phyloP scores from a whole-genome alignment of 2,329 filamentous ascomycete species.

The Ophiostoma perfectum region DNA sequence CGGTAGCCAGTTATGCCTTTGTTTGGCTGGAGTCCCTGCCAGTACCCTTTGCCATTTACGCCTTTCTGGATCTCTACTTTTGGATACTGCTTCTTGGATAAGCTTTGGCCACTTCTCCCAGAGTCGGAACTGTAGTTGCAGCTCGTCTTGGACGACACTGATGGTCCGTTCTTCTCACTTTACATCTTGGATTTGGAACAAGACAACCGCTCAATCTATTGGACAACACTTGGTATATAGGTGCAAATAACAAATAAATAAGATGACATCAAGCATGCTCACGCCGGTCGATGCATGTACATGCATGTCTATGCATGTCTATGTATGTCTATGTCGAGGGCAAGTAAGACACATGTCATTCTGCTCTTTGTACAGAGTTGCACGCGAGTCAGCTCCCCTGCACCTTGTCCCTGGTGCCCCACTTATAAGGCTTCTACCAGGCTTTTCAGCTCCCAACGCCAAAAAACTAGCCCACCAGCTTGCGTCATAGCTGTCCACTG shows the following conservation, averaged over 20 bases:
- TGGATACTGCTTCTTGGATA: background rate
- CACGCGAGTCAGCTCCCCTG: background rate
- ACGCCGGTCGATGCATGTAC: too few species aligned
- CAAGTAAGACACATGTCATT: background rate
- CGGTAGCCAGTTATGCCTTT: background rate
- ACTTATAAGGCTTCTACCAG: slow-evolving; percentile 5
- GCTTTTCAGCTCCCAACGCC: background rate
- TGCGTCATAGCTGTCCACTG: slow-evolving; percentile 12
- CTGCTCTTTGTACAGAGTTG: background rate
- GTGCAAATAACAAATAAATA: background rate
- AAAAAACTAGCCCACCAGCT: slow-evolving; percentile 11
- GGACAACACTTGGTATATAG: background rate
- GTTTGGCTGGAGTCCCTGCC: background rate
- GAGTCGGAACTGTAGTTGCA: too few species aligned
- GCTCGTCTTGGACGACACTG: too few species aligned
- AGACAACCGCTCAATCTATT: slow-evolving; percentile 6
- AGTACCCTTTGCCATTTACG: background rate
- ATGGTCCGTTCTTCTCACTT: too few species aligned
- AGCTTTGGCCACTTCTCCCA: background rate
- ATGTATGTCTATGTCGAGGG: too few species aligned
- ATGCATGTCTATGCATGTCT: too few species aligned
- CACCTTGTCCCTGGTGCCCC: background rate
- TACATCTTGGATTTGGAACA: background rate
- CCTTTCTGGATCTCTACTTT: background rate
- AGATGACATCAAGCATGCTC: too few species aligned